These are phyloP conservation scores for Ceriops tagal DNA, from an alignment of 345 rosid species.

Conservation along the genomic window DNA sequence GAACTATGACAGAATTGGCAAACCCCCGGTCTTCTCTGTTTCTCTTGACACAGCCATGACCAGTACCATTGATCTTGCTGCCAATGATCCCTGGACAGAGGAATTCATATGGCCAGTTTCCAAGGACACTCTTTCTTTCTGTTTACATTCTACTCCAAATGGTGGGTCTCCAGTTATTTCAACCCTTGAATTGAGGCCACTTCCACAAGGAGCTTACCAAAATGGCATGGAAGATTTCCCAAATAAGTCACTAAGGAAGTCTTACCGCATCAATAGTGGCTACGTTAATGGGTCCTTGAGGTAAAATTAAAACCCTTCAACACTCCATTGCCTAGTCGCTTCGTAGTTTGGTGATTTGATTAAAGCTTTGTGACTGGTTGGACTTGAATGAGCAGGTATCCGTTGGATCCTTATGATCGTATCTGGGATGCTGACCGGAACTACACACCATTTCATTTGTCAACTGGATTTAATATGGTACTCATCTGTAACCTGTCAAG, in stretches of 20 bases:
- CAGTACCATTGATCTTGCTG: constrained; percentile 51
- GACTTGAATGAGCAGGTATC: constrained; percentile 53
- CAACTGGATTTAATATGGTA: constrained; percentile 36
- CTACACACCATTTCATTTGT: constrained; percentile 56
- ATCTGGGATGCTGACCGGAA: constrained; percentile 77
- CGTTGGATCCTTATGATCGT: constrained; percentile 74
- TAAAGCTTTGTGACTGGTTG: background rate
- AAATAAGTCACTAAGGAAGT: constrained; percentile 47
- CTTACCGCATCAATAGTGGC: constrained; percentile 66
- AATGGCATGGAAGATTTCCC: constrained; percentile 40
- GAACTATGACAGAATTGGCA: constrained; percentile 61
- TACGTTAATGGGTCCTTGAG: constrained; percentile 53
- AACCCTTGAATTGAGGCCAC: constrained; percentile 70
- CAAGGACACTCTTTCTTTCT: constrained; percentile 50
- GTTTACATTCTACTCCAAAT: constrained; percentile 45
- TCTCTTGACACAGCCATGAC: constrained; percentile 65
- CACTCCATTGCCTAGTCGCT: background rate
- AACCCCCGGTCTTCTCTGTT: constrained; percentile 67
- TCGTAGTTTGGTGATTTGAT: background rate
- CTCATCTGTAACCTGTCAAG: constrained; percentile 35
- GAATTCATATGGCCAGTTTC: constrained; percentile 62
- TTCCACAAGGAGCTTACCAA: constrained; percentile 68
- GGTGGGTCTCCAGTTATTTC: constrained; percentile 75
- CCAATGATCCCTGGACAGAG: constrained; percentile 73
- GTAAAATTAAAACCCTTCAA: constrained; percentile 26